Percentiles rank a stretch among this genome's conserved stretches.
These are phyloP conservation scores for Blepharisma stoltei DNA, from an alignment of 73 alveolate species.

Conservation along the genomic window DNA sequence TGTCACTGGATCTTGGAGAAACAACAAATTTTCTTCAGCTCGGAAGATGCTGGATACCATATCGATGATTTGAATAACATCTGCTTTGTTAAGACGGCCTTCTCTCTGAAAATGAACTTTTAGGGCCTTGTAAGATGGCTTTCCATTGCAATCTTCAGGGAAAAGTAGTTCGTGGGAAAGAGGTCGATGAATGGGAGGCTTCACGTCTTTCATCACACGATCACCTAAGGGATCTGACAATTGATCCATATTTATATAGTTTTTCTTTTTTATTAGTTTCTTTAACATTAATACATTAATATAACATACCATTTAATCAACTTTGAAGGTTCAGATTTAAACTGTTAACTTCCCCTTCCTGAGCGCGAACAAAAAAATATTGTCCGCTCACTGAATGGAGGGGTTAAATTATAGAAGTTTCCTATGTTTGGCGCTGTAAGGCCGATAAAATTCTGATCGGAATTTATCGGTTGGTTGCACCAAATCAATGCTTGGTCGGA, in stretches of 20 bases:
- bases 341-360: too few species aligned
- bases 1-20: slow-evolving; percentile 72
- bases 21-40: slow-evolving; percentile 73
- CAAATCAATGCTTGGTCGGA: too few species aligned
- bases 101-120: slow-evolving; percentile 59
- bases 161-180: slow-evolving; percentile 56
- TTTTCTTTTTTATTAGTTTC: too few species aligned
- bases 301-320: too few species aligned
- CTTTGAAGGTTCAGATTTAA: too few species aligned
- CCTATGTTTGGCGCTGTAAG: too few species aligned
- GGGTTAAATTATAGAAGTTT: too few species aligned
- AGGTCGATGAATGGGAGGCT: slow-evolving; percentile 72
- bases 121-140: slow-evolving; percentile 74
- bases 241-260: not conserved
- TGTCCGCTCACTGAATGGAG: too few species aligned
- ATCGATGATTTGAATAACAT: slow-evolving; percentile 47
- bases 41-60: slow-evolving; percentile 39
- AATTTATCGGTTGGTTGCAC: too few species aligned
- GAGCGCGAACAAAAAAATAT: too few species aligned
- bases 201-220: slow-evolving; percentile 59
- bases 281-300: too few species aligned
- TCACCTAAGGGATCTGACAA: slow-evolving; percentile 36
- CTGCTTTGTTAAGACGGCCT: slow-evolving; percentile 61
- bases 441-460: too few species aligned
- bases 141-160: slow-evolving; percentile 46